Conservation (phyloP, 495 filamentous ascomycete genomes). For the Aspergillus campestris region DNA sequence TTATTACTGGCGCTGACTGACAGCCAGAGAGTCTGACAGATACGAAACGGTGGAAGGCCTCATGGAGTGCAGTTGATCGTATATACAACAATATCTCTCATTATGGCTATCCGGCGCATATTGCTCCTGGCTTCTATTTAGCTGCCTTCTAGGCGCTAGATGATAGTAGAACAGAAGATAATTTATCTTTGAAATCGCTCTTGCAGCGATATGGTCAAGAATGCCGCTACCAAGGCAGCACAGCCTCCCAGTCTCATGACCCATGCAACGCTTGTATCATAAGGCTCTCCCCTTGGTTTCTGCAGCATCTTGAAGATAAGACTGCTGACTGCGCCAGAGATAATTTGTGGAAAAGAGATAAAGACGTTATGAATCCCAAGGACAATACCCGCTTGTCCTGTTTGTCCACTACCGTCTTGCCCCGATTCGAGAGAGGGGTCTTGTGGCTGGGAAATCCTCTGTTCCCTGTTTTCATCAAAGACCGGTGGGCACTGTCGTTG, state of each 20-base stretch:
- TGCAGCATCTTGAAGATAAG: slow-evolving; percentile 71
- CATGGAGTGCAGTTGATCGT: too few relatives aligned
- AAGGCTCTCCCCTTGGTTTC: slow-evolving; percentile 67
- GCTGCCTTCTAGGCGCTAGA: too few relatives aligned
- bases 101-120: too few relatives aligned
- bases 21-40: too few relatives aligned
- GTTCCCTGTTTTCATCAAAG: too few relatives aligned
- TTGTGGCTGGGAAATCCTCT: neutral
- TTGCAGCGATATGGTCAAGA: slow-evolving; percentile 29
- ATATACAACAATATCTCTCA: too few relatives aligned
- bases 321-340: slow-evolving; percentile 72
- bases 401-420: slow-evolving; percentile 1
- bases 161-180: too few relatives aligned
- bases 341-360: slow-evolving; percentile 74
- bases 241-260: slow-evolving; percentile 71
- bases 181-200: too few relatives aligned
- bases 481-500: too few relatives aligned
- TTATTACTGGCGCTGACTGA: too few relatives aligned
- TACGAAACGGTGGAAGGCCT: too few relatives aligned
- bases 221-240: slow-evolving; percentile 64
- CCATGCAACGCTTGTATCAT: slow-evolving; percentile 77
- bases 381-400: slow-evolving; percentile 67
- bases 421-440: neutral
- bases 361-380: slow-evolving; percentile 87
- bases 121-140: too few relatives aligned